Evolutionary conservation across 2,329 filamentous ascomycete genomes (phyloP).

Genomic region (Aspergillus sojae): DNA sequence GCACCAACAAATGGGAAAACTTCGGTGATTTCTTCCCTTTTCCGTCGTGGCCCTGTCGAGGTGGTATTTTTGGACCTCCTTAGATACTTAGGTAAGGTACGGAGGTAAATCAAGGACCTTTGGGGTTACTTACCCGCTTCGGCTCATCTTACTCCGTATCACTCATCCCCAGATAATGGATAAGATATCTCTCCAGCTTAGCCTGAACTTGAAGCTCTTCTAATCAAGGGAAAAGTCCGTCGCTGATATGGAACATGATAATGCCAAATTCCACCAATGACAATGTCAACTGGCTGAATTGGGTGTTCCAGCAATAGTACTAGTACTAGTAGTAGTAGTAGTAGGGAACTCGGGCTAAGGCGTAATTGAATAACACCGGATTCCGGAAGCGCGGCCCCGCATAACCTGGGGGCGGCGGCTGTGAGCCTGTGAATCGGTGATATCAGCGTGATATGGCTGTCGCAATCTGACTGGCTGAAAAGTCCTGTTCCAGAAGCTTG

Average conservation of each 20-base stretch:
- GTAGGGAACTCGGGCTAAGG: neutral
- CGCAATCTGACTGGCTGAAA: constrained; percentile 16
- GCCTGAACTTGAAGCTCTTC: constrained; percentile 6
- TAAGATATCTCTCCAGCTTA: neutral
- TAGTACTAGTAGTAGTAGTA: neutral
- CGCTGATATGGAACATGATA: constrained; percentile 3
- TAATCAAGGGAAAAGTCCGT: constrained; percentile 11
- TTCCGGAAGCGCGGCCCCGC: constrained; percentile 27
- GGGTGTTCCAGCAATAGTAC: neutral
- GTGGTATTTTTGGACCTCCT: neutral
- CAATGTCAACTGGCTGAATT: constrained; percentile 2
- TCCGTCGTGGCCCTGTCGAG: neutral
- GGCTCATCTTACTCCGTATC: neutral
- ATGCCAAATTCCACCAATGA: constrained; percentile 10
- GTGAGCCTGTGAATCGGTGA: constrained; percentile 21
- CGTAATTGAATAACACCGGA: constrained; percentile 12
- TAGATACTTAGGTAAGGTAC: neutral
- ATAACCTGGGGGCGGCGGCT: constrained; percentile 23
- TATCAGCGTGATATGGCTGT: constrained; percentile 22
- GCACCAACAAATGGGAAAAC: neutral
- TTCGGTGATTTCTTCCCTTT: neutral
- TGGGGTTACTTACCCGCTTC: constrained; percentile 6
- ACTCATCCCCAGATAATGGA: constrained; percentile 3
- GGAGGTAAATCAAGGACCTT: constrained; percentile 7
- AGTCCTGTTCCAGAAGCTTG: constrained; percentile 28